phyloP scores from a whole-genome alignment of 768 basidiomycete species.

The Saitozyma sp. region DNA sequence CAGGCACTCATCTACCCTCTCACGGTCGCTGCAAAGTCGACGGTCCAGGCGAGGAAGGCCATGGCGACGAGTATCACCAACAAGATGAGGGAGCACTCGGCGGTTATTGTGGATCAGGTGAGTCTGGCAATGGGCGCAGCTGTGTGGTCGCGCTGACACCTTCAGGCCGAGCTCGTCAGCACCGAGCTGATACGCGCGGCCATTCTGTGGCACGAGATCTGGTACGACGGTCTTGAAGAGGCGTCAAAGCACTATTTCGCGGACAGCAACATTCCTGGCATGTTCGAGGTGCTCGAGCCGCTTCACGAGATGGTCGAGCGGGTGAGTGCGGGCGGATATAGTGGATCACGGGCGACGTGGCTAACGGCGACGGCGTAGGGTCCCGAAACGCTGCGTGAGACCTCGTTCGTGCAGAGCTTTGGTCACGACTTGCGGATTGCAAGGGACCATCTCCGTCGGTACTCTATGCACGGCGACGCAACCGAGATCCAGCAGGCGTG shows the following conservation, averaged over 20 bases:
- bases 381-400: conserved; percentile 89
- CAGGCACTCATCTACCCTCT: conserved; percentile 92
- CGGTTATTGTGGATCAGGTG: conserved; percentile 69
- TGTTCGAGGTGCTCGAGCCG: conserved; percentile 90
- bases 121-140: too few relatives aligned
- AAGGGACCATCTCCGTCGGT: conserved; percentile 83
- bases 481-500: conserved; percentile 93
- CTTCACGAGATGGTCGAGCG: conserved; percentile 88
- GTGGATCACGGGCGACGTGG: not conserved
- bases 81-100: conserved; percentile 88
- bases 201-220: conserved; percentile 97
- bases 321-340: conserved; percentile 50
- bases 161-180: conserved; percentile 74
- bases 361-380: conserved; percentile 60
- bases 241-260: conserved; percentile 95
- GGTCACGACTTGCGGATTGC: conserved; percentile 90
- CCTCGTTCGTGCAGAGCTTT: conserved; percentile 89
- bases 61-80: conserved; percentile 87
- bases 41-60: conserved; percentile 73
- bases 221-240: conserved; percentile 98
- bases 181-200: conserved; percentile 95
- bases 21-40: conserved; percentile 95
- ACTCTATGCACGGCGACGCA: conserved; percentile 79
- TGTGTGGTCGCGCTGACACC: too few relatives aligned
- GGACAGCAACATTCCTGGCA: conserved; percentile 93